Evolutionary conservation across 805 yeast species (phyloP).

Genomic region (Torulaspora delbrueckii): DNA sequence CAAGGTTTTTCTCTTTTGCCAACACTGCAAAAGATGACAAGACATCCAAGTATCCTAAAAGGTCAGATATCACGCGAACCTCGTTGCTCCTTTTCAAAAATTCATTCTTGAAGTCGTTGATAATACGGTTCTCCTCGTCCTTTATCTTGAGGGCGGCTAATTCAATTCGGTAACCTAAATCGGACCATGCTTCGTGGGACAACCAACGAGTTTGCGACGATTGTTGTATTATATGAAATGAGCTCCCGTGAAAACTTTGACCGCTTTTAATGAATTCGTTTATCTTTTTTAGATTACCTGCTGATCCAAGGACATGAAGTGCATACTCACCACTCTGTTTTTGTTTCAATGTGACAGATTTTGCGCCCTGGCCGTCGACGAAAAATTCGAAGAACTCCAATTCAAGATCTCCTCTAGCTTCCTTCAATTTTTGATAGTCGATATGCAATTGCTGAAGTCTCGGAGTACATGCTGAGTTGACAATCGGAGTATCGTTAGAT

Average conservation of each 20-base stretch:
- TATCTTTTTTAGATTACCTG: slow-evolving; percentile 25
- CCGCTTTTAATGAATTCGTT: slow-evolving; percentile 16
- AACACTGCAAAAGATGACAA: slow-evolving; percentile 65
- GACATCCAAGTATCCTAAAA: slow-evolving; percentile 66
- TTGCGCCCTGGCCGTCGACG: slow-evolving; percentile 23
- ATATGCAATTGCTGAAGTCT: slow-evolving; percentile 37
- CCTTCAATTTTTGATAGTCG: slow-evolving; percentile 27
- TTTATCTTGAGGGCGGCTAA: slow-evolving; percentile 44
- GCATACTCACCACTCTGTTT: slow-evolving; percentile 45
- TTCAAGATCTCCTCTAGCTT: slow-evolving; percentile 27
- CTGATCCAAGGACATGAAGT: slow-evolving; percentile 44
- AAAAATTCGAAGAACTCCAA: slow-evolving; percentile 33
- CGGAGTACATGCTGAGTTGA: slow-evolving; percentile 33
- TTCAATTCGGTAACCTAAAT: slow-evolving; percentile 47
- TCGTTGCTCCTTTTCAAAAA: slow-evolving; percentile 43
- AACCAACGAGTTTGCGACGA: slow-evolving; percentile 45
- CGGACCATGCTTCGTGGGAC: slow-evolving; percentile 46
- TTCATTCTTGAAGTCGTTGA: slow-evolving; percentile 44
- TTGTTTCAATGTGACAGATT: slow-evolving; percentile 37
- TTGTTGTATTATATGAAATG: slow-evolving; percentile 35
- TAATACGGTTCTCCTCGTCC: slow-evolving; percentile 49
- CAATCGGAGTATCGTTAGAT: slow-evolving; percentile 30
- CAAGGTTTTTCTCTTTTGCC: slow-evolving; percentile 62
- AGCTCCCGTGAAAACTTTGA: slow-evolving; percentile 6
- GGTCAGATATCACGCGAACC: slow-evolving; percentile 47